These are phyloP conservation scores for Calocera viscosa DNA, from an alignment of 768 basidiomycete species.

Conservation along the genomic window DNA sequence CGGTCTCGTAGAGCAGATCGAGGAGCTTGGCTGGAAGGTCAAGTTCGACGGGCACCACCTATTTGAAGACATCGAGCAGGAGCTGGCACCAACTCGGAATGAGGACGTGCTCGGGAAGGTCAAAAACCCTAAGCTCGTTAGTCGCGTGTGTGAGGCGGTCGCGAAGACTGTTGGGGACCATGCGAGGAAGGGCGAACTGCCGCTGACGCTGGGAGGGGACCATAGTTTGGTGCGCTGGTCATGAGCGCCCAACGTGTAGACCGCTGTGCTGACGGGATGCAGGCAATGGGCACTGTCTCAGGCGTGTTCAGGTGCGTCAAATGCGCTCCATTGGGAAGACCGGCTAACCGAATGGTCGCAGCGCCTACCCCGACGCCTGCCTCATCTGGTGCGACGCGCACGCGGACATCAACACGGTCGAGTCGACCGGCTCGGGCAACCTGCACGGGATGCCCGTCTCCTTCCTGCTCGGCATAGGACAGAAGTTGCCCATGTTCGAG, in stretches of 20 bases:
- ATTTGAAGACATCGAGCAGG: slow-evolving; percentile 59
- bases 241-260: slow-evolving; percentile 2
- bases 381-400: slow-evolving; percentile 97
- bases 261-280: slow-evolving; percentile 18
- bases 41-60: slow-evolving; percentile 81
- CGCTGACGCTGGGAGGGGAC: slow-evolving; percentile 89
- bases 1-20: slow-evolving; percentile 66
- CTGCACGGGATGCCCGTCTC: slow-evolving; percentile 98
- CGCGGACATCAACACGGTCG: slow-evolving; percentile 86
- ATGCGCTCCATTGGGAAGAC: background rate
- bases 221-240: slow-evolving; percentile 64
- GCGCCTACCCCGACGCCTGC: slow-evolving; percentile 41
- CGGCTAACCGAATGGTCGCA: background rate
- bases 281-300: slow-evolving; percentile 89
- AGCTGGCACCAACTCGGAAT: slow-evolving; percentile 18
- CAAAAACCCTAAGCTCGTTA: slow-evolving; percentile 82
- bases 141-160: slow-evolving; percentile 66
- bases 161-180: slow-evolving; percentile 64
- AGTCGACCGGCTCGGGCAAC: slow-evolving; percentile 80
- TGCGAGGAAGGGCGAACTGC: slow-evolving; percentile 63
- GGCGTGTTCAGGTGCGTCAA: slow-evolving; percentile 61
- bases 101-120: slow-evolving; percentile 80
- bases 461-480: slow-evolving; percentile 57
- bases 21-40: slow-evolving; percentile 75
- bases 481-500: slow-evolving; percentile 33